These are phyloP conservation scores for Gloeopeniophorella convolvens DNA, from an alignment of 768 basidiomycete genomes.

Conservation along the genomic window DNA sequence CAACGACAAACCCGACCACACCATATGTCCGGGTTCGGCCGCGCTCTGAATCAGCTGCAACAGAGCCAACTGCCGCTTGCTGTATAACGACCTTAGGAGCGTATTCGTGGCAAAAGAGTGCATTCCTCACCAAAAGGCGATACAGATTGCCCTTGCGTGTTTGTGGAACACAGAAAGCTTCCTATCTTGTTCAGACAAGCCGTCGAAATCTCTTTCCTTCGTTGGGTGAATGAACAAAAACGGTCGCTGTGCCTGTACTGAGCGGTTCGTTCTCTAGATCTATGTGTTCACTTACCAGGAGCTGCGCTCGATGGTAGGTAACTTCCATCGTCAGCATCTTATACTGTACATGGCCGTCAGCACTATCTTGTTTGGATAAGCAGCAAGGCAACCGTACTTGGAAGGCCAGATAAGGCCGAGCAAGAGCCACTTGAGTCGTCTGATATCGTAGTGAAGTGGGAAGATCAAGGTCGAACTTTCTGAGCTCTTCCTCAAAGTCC, in stretches of 20 bases:
- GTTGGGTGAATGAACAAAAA: slow-evolving; percentile 19
- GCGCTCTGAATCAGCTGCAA: slow-evolving; percentile 13
- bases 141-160: slow-evolving; percentile 16
- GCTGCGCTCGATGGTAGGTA: slow-evolving; percentile 5
- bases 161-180: slow-evolving; percentile 13
- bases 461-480: slow-evolving; percentile 21
- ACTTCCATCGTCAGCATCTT: slow-evolving; percentile 14
- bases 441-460: slow-evolving; percentile 18
- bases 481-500: slow-evolving; percentile 20
- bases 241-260: slow-evolving; percentile 12
- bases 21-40: neutral
- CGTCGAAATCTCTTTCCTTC: slow-evolving; percentile 11
- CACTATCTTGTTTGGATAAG: neutral
- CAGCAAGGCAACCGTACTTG: slow-evolving; percentile 10
- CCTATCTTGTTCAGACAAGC: slow-evolving; percentile 9
- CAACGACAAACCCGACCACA: slow-evolving; percentile 17
- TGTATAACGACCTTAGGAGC: neutral
- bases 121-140: slow-evolving; percentile 10
- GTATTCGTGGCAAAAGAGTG: neutral
- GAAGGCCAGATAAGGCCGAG: slow-evolving; percentile 18
- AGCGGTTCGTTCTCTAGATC: neutral
- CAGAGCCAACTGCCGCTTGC: slow-evolving; percentile 21
- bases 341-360: slow-evolving; percentile 9
- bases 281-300: slow-evolving; percentile 13
- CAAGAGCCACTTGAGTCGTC: slow-evolving; percentile 15